A percentile compares a stretch with the other conserved stretches of the same genome.
Conservation (phyloP, 1,284 basidiomycete species). For the Pyrrhoderma noxium region DNA sequence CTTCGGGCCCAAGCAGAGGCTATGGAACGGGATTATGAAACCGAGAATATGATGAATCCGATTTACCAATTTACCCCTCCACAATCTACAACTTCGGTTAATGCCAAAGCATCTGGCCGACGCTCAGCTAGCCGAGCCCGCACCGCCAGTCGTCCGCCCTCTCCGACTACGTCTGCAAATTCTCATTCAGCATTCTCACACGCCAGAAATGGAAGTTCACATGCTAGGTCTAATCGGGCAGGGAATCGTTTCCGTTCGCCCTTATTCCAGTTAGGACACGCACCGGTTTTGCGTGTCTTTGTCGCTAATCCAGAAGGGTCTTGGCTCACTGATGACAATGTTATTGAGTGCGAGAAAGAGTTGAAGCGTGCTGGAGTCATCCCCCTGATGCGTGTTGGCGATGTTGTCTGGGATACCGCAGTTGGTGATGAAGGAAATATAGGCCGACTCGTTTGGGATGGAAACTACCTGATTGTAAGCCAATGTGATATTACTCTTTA, state of each 20-base stretch:
- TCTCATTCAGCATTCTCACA: conserved; percentile 6
- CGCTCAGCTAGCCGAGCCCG: conserved; percentile 11
- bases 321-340: conserved; percentile 72
- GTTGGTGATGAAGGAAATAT: conserved; percentile 77
- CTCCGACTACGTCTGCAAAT: conserved; percentile 5
- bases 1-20: conserved; percentile 67
- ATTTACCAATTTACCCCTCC: conserved; percentile 16
- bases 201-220: neutral
- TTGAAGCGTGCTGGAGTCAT: conserved; percentile 55
- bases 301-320: conserved; percentile 75
- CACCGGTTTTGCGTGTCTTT: conserved; percentile 69
- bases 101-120: conserved; percentile 5
- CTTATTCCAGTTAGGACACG: conserved; percentile 56
- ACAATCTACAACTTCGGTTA: conserved; percentile 13
- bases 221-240: neutral
- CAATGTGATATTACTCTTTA: conserved; percentile 8
- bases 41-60: conserved; percentile 4
- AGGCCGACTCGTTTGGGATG: conserved; percentile 75
- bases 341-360: conserved; percentile 73
- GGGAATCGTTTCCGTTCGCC: conserved; percentile 50
- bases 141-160: conserved; percentile 12
- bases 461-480: conserved; percentile 70
- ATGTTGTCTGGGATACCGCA: conserved; percentile 77
- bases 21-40: conserved; percentile 25
- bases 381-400: conserved; percentile 57